These are phyloP conservation scores for Colletotrichum scovillei DNA, from an alignment of 2,329 filamentous ascomycete species.

Conservation along the genomic window DNA sequence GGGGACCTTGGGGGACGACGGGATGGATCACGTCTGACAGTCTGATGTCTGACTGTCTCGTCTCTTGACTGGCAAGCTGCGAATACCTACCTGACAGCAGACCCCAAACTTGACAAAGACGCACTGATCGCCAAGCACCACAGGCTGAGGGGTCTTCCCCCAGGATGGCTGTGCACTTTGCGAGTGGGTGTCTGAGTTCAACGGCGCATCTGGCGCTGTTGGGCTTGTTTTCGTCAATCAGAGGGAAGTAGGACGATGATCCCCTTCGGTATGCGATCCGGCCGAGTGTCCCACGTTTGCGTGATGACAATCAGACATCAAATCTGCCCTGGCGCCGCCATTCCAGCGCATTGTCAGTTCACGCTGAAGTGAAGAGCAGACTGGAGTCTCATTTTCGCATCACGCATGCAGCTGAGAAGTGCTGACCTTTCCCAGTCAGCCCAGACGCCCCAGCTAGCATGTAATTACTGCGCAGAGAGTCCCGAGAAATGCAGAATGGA, in stretches of 20 bases:
- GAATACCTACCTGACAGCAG: neutral
- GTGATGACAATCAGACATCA: neutral
- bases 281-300: neutral
- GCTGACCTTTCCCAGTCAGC: neutral
- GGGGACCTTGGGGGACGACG: neutral
- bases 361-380: neutral
- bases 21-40: neutral
- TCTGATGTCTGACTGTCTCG: neutral
- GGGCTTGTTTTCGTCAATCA: neutral
- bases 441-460: neutral
- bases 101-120: neutral
- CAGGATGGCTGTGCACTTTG: slow-evolving; percentile 16
- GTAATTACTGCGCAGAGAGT: neutral
- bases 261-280: neutral
- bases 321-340: neutral
- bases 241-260: neutral
- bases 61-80: neutral
- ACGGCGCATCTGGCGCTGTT: neutral
- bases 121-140: neutral
- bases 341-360: neutral
- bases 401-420: neutral
- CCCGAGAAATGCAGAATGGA: neutral
- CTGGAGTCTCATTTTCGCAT: neutral
- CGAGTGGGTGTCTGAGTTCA: neutral
- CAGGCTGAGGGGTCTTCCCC: neutral